Conservation (phyloP, 192 early-diverging fungal species). For the Coemansia umbellata region DNA sequence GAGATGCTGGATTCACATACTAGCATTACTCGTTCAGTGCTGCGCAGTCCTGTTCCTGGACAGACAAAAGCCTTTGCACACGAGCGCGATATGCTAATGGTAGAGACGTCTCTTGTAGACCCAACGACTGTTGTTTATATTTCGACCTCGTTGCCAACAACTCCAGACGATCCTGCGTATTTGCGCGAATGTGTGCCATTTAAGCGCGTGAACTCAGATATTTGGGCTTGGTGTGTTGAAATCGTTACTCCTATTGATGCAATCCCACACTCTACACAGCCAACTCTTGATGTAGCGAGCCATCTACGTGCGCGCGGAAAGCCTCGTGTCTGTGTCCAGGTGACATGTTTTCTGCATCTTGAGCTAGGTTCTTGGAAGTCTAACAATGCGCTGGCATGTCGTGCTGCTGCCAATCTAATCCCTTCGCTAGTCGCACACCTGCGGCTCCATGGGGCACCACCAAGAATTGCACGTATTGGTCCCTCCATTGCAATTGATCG, state of each 20-base stretch:
- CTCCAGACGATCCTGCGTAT: slow-evolving; percentile 38
- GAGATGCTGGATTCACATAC: slow-evolving; percentile 50
- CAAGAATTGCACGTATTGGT: slow-evolving; percentile 35
- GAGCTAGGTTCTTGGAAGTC: slow-evolving; percentile 34
- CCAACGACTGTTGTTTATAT: slow-evolving; percentile 46
- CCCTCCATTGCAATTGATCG: slow-evolving; percentile 32
- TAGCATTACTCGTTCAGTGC: slow-evolving; percentile 26
- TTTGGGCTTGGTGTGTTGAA: slow-evolving; percentile 52
- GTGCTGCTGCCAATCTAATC: slow-evolving; percentile 38
- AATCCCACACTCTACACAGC: not conserved
- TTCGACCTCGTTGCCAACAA: slow-evolving; percentile 37
- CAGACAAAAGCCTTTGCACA: slow-evolving; percentile 34
- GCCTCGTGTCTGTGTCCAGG: slow-evolving; percentile 35
- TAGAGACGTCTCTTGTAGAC: slow-evolving; percentile 51
- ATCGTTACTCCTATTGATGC: slow-evolving; percentile 31
- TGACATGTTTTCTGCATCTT: slow-evolving; percentile 47
- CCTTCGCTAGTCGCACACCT: slow-evolving; percentile 43
- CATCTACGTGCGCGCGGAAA: not conserved
- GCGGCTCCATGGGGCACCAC: slow-evolving; percentile 38
- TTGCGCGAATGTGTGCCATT: slow-evolving; percentile 11
- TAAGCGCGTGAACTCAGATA: slow-evolving; percentile 29
- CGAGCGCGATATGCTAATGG: slow-evolving; percentile 39
- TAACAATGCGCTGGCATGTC: slow-evolving; percentile 32
- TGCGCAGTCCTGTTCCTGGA: slow-evolving; percentile 40
- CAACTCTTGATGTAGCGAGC: not conserved